These are phyloP conservation scores for Exophiala phaeomuriformis DNA, from an alignment of 2,329 filamentous ascomycete species.

Conservation along the genomic window DNA sequence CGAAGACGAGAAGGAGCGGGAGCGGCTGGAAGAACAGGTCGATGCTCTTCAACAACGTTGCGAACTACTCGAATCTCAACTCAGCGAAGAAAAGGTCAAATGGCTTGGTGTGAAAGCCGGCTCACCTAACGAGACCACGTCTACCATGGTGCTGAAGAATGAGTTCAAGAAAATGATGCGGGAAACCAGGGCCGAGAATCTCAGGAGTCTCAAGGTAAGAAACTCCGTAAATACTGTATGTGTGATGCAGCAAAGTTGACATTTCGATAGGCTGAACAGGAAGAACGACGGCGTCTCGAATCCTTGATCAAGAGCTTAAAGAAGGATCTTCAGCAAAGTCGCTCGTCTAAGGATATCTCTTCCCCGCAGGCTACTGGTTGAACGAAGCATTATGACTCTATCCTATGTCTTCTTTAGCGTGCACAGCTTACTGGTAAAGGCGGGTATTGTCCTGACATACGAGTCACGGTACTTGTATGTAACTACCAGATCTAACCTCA, in stretches of 20 bases:
- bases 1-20: slow-evolving; percentile 64
- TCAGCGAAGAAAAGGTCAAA: slow-evolving; percentile 61
- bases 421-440: background rate
- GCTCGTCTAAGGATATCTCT: slow-evolving; percentile 6
- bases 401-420: background rate
- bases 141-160: slow-evolving; percentile 61
- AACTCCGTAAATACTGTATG: slow-evolving; percentile 1
- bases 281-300: slow-evolving; percentile 62
- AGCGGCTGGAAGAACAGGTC: slow-evolving; percentile 55
- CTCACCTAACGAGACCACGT: slow-evolving; percentile 49
- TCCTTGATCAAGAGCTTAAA: slow-evolving; percentile 49
- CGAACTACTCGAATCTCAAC: slow-evolving; percentile 55
- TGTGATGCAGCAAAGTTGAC: slow-evolving; percentile 4
- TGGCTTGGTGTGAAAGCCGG: slow-evolving; percentile 53
- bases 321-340: slow-evolving; percentile 34
- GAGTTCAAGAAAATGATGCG: slow-evolving; percentile 79
- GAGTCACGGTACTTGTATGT: too few species aligned
- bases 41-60: slow-evolving; percentile 58
- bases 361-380: background rate
- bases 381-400: slow-evolving; percentile 3
- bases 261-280: slow-evolving; percentile 56
- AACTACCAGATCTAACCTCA: too few species aligned
- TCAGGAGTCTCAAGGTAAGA: slow-evolving; percentile 58
- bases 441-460: too few species aligned
- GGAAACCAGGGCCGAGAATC: slow-evolving; percentile 59